Evolutionary conservation across 495 filamentous ascomycete genomes (phyloP), one percentile per base, ranked within the genome.

Genomic region (Amniculicola lignicola): DNA sequence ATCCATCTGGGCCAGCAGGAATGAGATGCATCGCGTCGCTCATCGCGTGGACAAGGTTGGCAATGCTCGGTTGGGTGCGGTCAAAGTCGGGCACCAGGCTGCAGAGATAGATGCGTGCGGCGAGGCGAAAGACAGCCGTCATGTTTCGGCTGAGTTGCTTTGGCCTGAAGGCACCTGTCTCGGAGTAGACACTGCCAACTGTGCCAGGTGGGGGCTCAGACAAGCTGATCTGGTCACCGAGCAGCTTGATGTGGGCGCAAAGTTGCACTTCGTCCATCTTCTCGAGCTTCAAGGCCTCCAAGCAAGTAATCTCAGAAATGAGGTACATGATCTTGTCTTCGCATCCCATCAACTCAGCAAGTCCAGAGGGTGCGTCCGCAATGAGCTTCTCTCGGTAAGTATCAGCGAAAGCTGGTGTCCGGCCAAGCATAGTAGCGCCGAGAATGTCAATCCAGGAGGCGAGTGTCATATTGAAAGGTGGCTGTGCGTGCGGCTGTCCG

Each of bases 281-380:
- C 24, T 90, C 86, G 25, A 74, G 72, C 77, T 91, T 95, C 53
- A 96, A 77, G 2, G 87, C 86, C 62, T 98, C 93, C 31, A 98
- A 77, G 72, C 93, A 98, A 19, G 92, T 88, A 61, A 96, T 95
- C 67, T 98, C 93, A 1, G 90, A 95, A 65, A 98, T 95, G 56
- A 97, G 79, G 67, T 95, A 98, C 93, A 98, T 96, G 65, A 98
- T 83, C 19, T 85, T 82, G 73, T 98, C 93, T 52, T 98, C 93
- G 70, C 93, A 98, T 51, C 93, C 93, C 93, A 97, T 98, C 10
- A 98, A 78, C 68, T 96, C 93, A 31, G 84, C 82, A 18, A 98
- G 76, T 2, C 93, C 93, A 16, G 85, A 82, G 29, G 85, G 80
- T 10, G 81, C 77, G 0, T 79, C 74, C 51, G 78, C 84, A 11